Percentiles rank a stretch among this genome's conserved stretches.
phyloP scores from a whole-genome alignment of 257 asterid species.

The Eucommia ulmoides region DNA sequence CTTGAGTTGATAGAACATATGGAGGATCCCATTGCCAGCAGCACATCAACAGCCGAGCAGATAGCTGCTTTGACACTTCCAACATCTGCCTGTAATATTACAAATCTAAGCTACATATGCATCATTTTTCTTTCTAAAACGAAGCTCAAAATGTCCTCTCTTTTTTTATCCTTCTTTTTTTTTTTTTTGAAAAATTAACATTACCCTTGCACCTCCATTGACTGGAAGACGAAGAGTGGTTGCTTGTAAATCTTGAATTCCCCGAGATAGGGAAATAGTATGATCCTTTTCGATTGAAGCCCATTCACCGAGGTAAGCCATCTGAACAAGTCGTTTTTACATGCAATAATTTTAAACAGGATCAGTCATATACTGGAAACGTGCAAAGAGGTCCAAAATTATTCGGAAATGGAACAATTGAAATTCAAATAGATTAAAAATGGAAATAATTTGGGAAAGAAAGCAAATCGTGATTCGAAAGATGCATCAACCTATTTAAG shows the following conservation, averaged over 20 bases:
- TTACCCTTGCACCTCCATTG: conserved; percentile 65
- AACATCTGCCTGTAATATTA: conserved; percentile 43
- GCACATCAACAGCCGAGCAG: conserved; percentile 62
- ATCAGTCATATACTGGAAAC: background rate
- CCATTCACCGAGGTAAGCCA: conserved; percentile 60
- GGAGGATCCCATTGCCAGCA: conserved; percentile 76
- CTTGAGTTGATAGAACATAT: conserved; percentile 14
- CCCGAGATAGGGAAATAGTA: conserved; percentile 38
- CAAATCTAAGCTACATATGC: conserved; percentile 7
- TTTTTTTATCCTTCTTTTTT: background rate
- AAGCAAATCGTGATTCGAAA: no score
- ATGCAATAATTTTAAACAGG: conserved; percentile 3
- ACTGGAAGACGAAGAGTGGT: conserved; percentile 67
- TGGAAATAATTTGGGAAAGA: no score
- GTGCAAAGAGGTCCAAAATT: no score
- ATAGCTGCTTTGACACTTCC: conserved; percentile 53
- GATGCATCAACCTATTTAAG: no score
- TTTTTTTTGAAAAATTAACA: background rate
- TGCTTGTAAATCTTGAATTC: conserved; percentile 52
- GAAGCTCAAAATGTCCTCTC: conserved; percentile 2
- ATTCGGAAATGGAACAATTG: no score
- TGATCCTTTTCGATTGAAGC: conserved; percentile 55
- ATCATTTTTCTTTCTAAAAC: conserved; percentile 1
- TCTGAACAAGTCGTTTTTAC: conserved; percentile 27
- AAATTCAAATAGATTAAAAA: no score